phyloP scores from a whole-genome alignment of 1,139 yeast species.

The Yamadazyma spencermartinsiae region DNA sequence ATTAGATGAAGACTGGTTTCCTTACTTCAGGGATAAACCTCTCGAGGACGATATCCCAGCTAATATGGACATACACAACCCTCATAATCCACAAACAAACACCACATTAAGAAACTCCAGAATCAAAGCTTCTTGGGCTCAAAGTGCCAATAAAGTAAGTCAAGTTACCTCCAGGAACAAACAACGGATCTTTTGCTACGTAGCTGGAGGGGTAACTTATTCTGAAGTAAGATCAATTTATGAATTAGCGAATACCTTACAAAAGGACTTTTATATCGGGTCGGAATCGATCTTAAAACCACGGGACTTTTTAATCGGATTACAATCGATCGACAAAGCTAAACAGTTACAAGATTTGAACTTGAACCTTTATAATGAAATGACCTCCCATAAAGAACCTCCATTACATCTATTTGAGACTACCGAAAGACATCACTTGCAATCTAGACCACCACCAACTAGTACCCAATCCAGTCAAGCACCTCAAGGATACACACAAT shows the following conservation, averaged over 20 bases:
- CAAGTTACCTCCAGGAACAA: slow-evolving; percentile 39
- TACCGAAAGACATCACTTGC: slow-evolving; percentile 16
- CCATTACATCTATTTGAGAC: slow-evolving; percentile 38
- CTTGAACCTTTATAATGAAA: slow-evolving; percentile 30
- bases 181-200: slow-evolving; percentile 75
- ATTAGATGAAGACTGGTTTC: slow-evolving; percentile 61
- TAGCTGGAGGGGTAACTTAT: slow-evolving; percentile 89
- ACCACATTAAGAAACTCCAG: slow-evolving; percentile 65
- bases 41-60: slow-evolving; percentile 53
- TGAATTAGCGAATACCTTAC: slow-evolving; percentile 61
- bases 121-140: slow-evolving; percentile 84
- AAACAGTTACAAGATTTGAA: slow-evolving; percentile 35
- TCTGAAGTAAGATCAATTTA: slow-evolving; percentile 79
- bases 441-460: slow-evolving; percentile 3
- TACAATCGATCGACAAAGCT: slow-evolving; percentile 41
- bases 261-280: slow-evolving; percentile 81
- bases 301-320: slow-evolving; percentile 47
- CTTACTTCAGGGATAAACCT: slow-evolving; percentile 78
- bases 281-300: slow-evolving; percentile 79
- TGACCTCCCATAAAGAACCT: slow-evolving; percentile 27
- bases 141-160: slow-evolving; percentile 37
- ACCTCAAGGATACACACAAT: slow-evolving; percentile 2
- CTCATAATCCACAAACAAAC: slow-evolving; percentile 12
- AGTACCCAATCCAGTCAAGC: slow-evolving; percentile 1
- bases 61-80: slow-evolving; percentile 26